phyloP scores from a whole-genome alignment of 1,284 basidiomycete species.

The Sutorius eximius region DNA sequence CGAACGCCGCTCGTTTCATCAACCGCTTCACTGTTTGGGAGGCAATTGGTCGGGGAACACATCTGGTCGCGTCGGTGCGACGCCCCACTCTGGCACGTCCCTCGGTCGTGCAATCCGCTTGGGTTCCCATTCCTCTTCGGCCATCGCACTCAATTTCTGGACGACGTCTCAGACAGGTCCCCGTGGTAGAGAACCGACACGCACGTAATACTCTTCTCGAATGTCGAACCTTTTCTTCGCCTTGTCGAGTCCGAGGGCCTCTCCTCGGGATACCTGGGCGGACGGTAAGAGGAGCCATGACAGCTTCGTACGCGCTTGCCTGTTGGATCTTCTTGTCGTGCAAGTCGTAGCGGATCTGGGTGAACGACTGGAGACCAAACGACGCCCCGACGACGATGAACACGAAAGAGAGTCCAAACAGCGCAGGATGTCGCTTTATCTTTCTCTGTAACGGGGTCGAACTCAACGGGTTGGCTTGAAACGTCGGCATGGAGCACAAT shows the following conservation, averaged over 20 bases:
- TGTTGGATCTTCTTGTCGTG: slow-evolving; percentile 78
- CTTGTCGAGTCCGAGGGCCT: slow-evolving; percentile 79
- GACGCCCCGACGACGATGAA: slow-evolving; percentile 84
- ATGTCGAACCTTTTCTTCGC: slow-evolving; percentile 89
- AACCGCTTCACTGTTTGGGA: slow-evolving; percentile 1
- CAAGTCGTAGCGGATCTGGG: slow-evolving; percentile 89
- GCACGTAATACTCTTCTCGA: slow-evolving; percentile 92
- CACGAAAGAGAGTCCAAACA: slow-evolving; percentile 89
- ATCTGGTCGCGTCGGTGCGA: slow-evolving; percentile 52
- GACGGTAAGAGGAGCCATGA: background rate
- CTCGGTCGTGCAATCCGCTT: slow-evolving; percentile 81
- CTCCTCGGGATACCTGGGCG: slow-evolving; percentile 72
- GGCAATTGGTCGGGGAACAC: slow-evolving; percentile 29
- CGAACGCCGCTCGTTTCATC: background rate
- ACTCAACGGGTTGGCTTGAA: slow-evolving; percentile 56
- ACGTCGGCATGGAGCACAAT: slow-evolving; percentile 52
- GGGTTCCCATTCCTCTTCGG: slow-evolving; percentile 83
- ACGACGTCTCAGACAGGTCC: slow-evolving; percentile 6
- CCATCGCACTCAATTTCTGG: slow-evolving; percentile 64
- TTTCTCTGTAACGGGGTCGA: slow-evolving; percentile 44
- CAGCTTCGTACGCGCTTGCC: slow-evolving; percentile 41
- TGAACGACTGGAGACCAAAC: slow-evolving; percentile 83
- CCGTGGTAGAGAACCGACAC: slow-evolving; percentile 36
- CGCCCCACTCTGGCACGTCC: slow-evolving; percentile 87
- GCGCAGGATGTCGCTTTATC: slow-evolving; percentile 57